Conservation (phyloP, 495 filamentous ascomycete species). For the Entonaema liquescens region DNA sequence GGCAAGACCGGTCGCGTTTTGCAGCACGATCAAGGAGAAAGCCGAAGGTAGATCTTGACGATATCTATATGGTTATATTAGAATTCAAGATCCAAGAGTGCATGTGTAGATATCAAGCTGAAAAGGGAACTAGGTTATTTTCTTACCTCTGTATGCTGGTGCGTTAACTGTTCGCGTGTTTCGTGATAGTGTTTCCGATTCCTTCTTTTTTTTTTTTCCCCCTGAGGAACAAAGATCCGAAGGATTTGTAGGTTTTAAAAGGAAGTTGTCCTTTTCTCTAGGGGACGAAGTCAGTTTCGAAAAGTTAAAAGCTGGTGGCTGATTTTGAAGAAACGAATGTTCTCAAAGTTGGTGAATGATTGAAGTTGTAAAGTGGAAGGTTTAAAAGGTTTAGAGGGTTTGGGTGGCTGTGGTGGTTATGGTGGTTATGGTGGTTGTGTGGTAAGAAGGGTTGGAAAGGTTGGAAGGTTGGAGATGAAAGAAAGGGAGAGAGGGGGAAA, state of each 20-base stretch:
- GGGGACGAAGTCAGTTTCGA: background rate
- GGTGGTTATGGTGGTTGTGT: no score
- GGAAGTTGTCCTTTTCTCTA: background rate
- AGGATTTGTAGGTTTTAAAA: slow-evolving; percentile 1
- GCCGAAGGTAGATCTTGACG: background rate
- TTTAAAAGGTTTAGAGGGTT: slow-evolving; percentile 13
- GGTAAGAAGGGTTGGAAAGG: background rate
- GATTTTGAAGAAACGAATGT: background rate
- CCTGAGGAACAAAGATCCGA: background rate
- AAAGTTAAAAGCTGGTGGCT: background rate
- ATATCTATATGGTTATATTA: background rate
- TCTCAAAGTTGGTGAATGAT: slow-evolving; percentile 12
- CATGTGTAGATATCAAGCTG: background rate
- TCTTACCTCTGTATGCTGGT: background rate
- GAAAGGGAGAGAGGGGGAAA: slow-evolving; percentile 12
- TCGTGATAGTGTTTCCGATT: slow-evolving; percentile 6
- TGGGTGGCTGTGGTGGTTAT: no score
- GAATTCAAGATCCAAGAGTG: background rate
- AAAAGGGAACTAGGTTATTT: background rate
- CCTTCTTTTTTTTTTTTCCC: background rate
- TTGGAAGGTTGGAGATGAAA: slow-evolving; percentile 13
- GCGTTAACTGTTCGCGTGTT: slow-evolving; percentile 1
- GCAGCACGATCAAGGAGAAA: background rate
- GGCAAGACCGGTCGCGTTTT: slow-evolving; percentile 8
- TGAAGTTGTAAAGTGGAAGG: slow-evolving; percentile 20